Base-by-base conservation (phyloP, 169 alveolate genomes). In the Plasmodium knowlesi region DNA sequence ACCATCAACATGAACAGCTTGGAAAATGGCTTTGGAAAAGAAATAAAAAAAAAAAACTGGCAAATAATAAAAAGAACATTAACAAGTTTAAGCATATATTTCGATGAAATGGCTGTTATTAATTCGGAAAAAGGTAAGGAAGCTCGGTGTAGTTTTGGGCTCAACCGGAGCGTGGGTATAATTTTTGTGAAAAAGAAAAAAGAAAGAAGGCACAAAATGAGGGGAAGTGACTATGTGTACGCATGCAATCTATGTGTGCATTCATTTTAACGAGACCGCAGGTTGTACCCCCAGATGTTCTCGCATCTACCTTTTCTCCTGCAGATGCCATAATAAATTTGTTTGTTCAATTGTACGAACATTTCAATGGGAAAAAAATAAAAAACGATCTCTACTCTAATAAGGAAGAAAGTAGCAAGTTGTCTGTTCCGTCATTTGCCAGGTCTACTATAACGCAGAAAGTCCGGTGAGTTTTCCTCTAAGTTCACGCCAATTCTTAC, bases 41-140 rank as follows among this genome's bases (percentile, higher is more conserved):
- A 91, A 12, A 91, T 91, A 81, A 91, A 91, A 91, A 91, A 43
- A 91, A 91, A 91, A 80, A 91, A 91, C 30, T 91, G 95, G 95
- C 30, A 78, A 61, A 50, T 91, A 67, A 70, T 91, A 91, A 91
- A 91, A 82, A 70, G 37, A 37, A 30, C 30, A 14, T 81, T 91
- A 82, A 50, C 84, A 57, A 81, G 84, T 71, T 91, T 80, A 22
- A 81, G 76, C 61, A 72, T 91, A 28, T 37, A 2, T 9, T 91
- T 81, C 79, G 95, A 91, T n/a, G 95, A 91, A 91, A 39, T 37
- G 39, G 71, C 95, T 32, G 57, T 80, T 46, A 91, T 91, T 91
- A 82, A 91, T 72, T 80, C 92, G 8, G 95, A 91, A 39, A 91
- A 91, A 82, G 32, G 95, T 91, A 16, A 91, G 83, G 61, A 46